Evolutionary conservation across 306 rosid species (phyloP).

Genomic region (Quercus aquifolioides): DNA sequence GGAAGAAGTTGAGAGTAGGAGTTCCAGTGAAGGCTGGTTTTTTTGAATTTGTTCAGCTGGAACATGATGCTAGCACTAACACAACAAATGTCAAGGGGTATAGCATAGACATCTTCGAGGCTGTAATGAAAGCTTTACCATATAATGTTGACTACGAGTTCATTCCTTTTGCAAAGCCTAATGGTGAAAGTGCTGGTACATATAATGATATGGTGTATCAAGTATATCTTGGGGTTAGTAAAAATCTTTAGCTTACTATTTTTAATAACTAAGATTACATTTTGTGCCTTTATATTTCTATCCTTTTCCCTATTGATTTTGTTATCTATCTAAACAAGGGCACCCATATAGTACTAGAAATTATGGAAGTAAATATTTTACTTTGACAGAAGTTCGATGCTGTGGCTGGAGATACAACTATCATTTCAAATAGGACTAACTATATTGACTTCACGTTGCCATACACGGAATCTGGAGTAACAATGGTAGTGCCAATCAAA

Average conservation of each 20-base stretch:
- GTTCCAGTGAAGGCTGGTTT: slow-evolving; percentile 33
- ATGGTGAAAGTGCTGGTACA: slow-evolving; percentile 10
- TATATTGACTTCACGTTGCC: slow-evolving; percentile 50
- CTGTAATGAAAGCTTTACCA: slow-evolving; percentile 19
- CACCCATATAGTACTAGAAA: neutral
- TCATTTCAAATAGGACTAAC: slow-evolving; percentile 20
- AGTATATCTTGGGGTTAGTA: slow-evolving; percentile 28
- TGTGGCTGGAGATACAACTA: slow-evolving; percentile 41
- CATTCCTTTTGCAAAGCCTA: slow-evolving; percentile 18
- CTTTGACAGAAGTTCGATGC: slow-evolving; percentile 29
- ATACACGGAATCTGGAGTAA: slow-evolving; percentile 31
- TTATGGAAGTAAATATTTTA: too few species aligned
- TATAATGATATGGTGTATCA: slow-evolving; percentile 31
- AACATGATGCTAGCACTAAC: slow-evolving; percentile 2
- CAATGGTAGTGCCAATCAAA: slow-evolving; percentile 31
- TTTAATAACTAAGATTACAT: neutral
- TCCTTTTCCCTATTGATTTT: too few species aligned
- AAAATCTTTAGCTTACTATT: too few species aligned
- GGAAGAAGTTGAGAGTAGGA: slow-evolving; percentile 29
- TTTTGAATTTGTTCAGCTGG: slow-evolving; percentile 23
- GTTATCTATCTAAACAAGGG: neutral
- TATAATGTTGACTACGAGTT: slow-evolving; percentile 27
- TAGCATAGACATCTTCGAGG: slow-evolving; percentile 32
- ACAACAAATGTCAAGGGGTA: slow-evolving; percentile 9
- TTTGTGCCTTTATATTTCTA: too few species aligned